Evolutionary conservation across 106 monocot genomes (phyloP).

Genomic region (Narthecium ossifragum): DNA sequence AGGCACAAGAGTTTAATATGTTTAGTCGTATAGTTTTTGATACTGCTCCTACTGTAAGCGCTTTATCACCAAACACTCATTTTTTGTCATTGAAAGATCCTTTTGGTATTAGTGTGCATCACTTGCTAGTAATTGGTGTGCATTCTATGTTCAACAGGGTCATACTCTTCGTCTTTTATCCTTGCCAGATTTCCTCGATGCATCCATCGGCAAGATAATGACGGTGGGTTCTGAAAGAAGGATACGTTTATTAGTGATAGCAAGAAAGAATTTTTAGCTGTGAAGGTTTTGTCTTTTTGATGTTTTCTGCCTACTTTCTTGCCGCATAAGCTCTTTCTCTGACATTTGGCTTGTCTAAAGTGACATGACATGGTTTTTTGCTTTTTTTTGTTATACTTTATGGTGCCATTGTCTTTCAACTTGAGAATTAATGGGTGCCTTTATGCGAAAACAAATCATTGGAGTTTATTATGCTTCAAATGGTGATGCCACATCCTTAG

Average conservation of each 20-base stretch:
- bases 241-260: no score
- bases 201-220: conserved; percentile 93
- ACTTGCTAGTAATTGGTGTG: not conserved
- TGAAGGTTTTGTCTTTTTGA: no score
- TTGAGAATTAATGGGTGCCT: no score
- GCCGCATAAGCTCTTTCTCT: no score
- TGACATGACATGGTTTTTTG: not conserved
- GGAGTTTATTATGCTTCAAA: no score
- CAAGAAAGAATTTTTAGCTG: no score
- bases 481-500: no score
- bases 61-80: not conserved
- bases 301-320: no score
- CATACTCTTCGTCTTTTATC: conserved; percentile 96
- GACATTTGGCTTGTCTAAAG: no score
- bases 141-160: conserved; percentile 59
- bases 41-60: conserved; percentile 93
- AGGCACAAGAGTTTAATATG: conserved; percentile 83
- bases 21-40: conserved; percentile 96
- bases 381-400: no score
- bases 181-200: conserved; percentile 96
- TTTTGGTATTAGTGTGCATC: not conserved
- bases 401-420: no score
- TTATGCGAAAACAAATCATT: no score
- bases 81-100: not conserved
- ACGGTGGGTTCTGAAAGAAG: conserved; percentile 32